Evolutionary conservation across 2,329 filamentous ascomycete species (phyloP).

Genomic region (Calonectria leucothoes): DNA sequence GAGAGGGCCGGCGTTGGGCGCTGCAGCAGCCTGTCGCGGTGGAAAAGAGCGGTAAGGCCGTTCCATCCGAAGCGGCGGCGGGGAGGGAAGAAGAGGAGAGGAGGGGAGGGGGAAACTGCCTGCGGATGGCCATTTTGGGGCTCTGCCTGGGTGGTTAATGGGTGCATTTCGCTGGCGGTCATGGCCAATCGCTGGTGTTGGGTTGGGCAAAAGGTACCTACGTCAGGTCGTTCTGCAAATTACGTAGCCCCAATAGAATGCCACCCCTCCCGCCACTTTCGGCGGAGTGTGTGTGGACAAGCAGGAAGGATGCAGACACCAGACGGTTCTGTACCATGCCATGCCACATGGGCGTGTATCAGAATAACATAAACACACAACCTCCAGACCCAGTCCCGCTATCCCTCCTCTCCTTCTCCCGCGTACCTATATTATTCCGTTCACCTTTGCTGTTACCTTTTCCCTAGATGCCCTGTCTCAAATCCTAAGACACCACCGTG

Average conservation of each 20-base stretch:
- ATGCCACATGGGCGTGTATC: conserved; percentile 1
- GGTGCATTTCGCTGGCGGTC: neutral
- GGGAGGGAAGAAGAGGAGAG: neutral
- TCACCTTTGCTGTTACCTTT: neutral
- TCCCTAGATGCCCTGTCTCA: neutral
- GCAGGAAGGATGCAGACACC: conserved; percentile 3
- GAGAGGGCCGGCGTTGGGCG: neutral
- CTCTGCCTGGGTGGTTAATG: neutral
- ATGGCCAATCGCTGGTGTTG: neutral
- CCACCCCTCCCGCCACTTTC: conserved; percentile 10
- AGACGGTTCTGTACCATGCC: neutral
- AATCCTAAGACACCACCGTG: neutral
- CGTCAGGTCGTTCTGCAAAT: conserved; percentile 13
- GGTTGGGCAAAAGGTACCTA: neutral
- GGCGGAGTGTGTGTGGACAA: neutral
- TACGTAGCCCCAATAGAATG: conserved; percentile 18
- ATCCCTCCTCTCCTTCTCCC: neutral
- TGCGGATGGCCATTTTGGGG: neutral
- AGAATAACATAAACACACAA: neutral
- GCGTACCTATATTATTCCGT: neutral
- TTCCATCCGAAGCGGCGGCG: neutral
- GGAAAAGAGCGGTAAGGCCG: conserved; percentile 22
- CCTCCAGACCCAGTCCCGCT: neutral
- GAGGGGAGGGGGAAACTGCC: neutral
- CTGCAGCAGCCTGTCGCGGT: neutral